These are phyloP conservation scores for Ichthyophthirius multifiliis DNA, from an alignment of 169 alveolate species.

Conservation along the genomic window DNA sequence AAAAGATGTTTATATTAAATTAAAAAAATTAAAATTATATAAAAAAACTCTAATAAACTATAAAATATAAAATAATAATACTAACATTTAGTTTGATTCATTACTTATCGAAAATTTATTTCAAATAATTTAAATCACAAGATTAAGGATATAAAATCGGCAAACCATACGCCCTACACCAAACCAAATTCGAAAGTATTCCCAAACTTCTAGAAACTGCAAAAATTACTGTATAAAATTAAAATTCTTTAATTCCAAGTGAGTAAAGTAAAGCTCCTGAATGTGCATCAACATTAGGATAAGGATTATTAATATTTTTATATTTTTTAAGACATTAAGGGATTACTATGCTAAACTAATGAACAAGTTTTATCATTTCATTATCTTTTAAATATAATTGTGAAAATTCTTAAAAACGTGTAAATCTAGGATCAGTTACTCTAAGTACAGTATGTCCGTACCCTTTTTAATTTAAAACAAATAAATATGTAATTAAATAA, in stretches of 20 bases:
- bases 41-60: no score
- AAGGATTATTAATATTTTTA: conserved; percentile 91
- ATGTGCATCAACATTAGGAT: conserved; percentile 97
- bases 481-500: no score
- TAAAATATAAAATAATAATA: no score
- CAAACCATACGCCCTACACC: conserved; percentile 70
- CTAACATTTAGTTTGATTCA: no score
- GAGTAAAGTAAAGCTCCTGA: conserved; percentile 92
- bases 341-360: not conserved
- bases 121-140: not conserved
- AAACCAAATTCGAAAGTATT: conserved; percentile 67
- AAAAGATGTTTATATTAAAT: no score
- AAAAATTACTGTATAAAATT: conserved; percentile 93
- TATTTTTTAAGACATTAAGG: not conserved
- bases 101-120: no score
- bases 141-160: conserved; percentile 76
- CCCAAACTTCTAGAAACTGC: conserved; percentile 95
- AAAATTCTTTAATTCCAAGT: conserved; percentile 88
- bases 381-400: conserved; percentile 41
- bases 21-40: no score
- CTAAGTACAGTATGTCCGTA: conserved; percentile 79
- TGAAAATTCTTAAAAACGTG: conserved; percentile 53
- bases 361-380: not conserved
- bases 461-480: conserved; percentile 47
- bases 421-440: conserved; percentile 68